phyloP scores from a whole-genome alignment of 768 basidiomycete species.

The Suillus hirtellus region DNA sequence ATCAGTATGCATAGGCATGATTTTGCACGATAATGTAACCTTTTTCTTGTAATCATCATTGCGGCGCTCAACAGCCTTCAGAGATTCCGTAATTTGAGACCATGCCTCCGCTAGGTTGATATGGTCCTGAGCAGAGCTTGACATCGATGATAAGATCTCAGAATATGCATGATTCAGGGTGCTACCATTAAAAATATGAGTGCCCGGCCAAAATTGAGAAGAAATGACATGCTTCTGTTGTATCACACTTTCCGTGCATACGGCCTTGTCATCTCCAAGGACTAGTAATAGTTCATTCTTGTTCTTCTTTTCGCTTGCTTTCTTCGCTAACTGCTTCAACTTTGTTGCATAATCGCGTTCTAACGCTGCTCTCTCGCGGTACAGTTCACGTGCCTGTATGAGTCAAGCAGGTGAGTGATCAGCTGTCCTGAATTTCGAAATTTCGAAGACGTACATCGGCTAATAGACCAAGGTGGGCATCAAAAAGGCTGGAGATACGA shows the following conservation, averaged over 20 bases:
- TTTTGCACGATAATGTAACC: conserved; percentile 33
- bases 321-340: conserved; percentile 64
- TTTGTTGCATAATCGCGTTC: conserved; percentile 82
- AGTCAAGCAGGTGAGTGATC: conserved; percentile 8
- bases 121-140: conserved; percentile 67
- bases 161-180: conserved; percentile 73
- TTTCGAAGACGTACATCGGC: conserved; percentile 52
- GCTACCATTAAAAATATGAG: conserved; percentile 40
- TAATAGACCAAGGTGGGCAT: conserved; percentile 65
- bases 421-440: conserved; percentile 1
- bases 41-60: conserved; percentile 72
- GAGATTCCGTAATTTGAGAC: conserved; percentile 62
- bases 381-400: conserved; percentile 68
- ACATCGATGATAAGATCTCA: conserved; percentile 62
- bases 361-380: conserved; percentile 61
- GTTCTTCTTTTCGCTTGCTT: conserved; percentile 68
- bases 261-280: conserved; percentile 61
- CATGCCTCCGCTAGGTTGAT: conserved; percentile 63
- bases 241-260: conserved; percentile 51
- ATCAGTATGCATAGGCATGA: conserved; percentile 13
- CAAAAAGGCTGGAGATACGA: conserved; percentile 54
- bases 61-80: conserved; percentile 59
- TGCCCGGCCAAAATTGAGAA: conserved; percentile 3
- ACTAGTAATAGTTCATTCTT: conserved; percentile 56
- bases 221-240: conserved; percentile 51